Base-by-base conservation (phyloP, 495 filamentous ascomycete species). In the Neurospora hispaniola region DNA sequence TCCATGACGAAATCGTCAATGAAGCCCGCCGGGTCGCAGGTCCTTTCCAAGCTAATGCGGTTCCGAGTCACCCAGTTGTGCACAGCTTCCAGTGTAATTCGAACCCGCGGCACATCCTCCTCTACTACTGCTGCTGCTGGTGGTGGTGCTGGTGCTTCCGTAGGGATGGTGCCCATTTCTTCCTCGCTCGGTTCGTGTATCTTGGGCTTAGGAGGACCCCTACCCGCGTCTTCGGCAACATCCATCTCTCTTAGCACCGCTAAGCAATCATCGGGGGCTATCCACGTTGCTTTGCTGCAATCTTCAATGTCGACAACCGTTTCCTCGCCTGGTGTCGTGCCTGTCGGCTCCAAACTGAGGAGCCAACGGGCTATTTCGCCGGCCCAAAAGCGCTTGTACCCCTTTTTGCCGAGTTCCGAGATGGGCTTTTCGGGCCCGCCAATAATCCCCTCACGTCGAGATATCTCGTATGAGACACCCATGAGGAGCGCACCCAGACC, bases 391-490 rank as follows among this genome's bases (percentile, higher is more conserved):
- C 89, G 85, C 76, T 88, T 85, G 80, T 98, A 98, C 9, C 92
- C 93, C 75, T 86, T 90, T 70, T 89, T 87, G 2, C 94, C 94
- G 70, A 96, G 83, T 74, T 94, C 92, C 54, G 91, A 94, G 70
- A 98, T 89, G 16, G 94, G 94, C 77, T 95, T 94, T 82, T 99
- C 96, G 2, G 96, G 96, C 1, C 96, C 95, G 38, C 96, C 96
- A 43, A 98, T 87, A 41, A 94, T 85, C 12, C 90, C 90, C 78
- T 98, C 94, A 72, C 92, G 88, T 20, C 88, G 89, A n/a, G 93
- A 94, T 23, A 99, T 89, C 78, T 94, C 94, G 81, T 98, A 99
- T 70, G 91, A 94, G 11, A 94, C 90, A 48, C 93, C 93, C 89
- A 98, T 98, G 69, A 99, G 86, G 68, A 98, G 83, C 72, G 93